Conservation (phyloP, 2,329 filamentous ascomycete species). For the Cyphellophora europaea region DNA sequence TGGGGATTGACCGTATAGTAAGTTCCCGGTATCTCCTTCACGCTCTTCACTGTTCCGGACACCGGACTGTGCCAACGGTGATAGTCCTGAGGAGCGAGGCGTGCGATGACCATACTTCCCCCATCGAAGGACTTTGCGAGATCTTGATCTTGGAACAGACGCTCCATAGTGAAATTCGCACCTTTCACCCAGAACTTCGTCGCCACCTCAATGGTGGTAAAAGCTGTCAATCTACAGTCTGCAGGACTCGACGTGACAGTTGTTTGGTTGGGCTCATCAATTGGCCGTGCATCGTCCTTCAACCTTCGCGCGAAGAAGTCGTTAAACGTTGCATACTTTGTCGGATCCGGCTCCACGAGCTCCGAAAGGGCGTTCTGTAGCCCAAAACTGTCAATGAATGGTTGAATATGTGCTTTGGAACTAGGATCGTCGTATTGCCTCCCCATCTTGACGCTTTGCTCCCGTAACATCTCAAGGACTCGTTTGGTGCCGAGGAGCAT, state of each 20-base stretch:
- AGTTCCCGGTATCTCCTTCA: constrained; percentile 29
- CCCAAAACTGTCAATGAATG: constrained; percentile 31
- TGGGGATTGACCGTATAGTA: constrained; percentile 36
- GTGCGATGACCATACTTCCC: constrained; percentile 28
- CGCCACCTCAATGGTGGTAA: constrained; percentile 27
- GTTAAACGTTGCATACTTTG: constrained; percentile 32
- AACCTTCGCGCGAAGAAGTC: constrained; percentile 32
- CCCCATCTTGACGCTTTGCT: constrained; percentile 32
- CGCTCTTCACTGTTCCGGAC: constrained; percentile 22
- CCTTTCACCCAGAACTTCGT: constrained; percentile 36
- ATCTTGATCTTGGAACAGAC: constrained; percentile 20
- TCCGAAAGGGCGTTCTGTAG: constrained; percentile 24
- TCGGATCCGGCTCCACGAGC: constrained; percentile 27
- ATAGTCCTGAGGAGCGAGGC: constrained; percentile 34
- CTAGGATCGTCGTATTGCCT: constrained; percentile 29
- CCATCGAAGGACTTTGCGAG: constrained; percentile 25
- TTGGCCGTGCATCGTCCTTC: constrained; percentile 25
- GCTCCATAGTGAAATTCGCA: constrained; percentile 27
- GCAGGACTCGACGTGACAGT: constrained; percentile 27
- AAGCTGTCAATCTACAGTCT: constrained; percentile 31
- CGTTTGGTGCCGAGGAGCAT: constrained; percentile 27
- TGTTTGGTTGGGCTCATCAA: constrained; percentile 26
- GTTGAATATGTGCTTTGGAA: constrained; percentile 27
- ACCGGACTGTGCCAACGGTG: constrained; percentile 31
- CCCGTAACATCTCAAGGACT: constrained; percentile 24